Conservation (phyloP, 208 protist species). For the Leishmania tropica region DNA sequence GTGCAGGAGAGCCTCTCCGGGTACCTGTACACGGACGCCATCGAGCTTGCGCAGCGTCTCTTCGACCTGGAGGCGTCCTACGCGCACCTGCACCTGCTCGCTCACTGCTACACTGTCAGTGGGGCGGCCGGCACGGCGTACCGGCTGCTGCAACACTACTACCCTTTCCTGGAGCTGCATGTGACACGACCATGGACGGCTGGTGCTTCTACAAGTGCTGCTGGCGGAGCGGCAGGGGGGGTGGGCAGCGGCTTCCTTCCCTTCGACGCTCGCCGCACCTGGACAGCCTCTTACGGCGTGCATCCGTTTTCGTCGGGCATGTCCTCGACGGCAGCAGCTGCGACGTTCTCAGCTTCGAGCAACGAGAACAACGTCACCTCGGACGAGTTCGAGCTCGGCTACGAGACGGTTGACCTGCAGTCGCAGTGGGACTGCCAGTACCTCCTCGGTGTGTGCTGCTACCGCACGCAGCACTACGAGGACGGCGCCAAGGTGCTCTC, state of each 20-base stretch:
- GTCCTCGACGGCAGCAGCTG: not conserved
- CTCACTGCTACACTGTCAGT: constrained; percentile 65
- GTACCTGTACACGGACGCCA: constrained; percentile 82
- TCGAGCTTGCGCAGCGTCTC: constrained; percentile 91
- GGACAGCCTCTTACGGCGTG: constrained; percentile 2
- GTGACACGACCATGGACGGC: constrained; percentile 31
- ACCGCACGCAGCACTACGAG: constrained; percentile 57
- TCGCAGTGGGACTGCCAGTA: constrained; percentile 80
- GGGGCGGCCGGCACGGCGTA: constrained; percentile 60
- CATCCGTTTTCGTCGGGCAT: not conserved
- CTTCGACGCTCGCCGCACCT: constrained; percentile 25
- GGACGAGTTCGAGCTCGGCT: constrained; percentile 13
- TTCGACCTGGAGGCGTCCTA: constrained; percentile 58
- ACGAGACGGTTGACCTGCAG: constrained; percentile 41
- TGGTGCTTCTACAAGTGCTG: not conserved
- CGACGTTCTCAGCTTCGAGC: not conserved
- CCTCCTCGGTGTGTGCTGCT: constrained; percentile 77
- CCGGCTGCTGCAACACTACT: constrained; percentile 62
- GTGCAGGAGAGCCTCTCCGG: constrained; percentile 64
- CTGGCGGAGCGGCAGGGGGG: not conserved
- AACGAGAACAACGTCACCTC: not conserved
- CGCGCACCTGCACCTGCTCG: constrained; percentile 65
- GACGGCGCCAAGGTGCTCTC: constrained; percentile 59
- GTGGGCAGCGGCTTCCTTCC: constrained; percentile 6
- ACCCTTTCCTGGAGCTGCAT: constrained; percentile 55